Evolutionary conservation across 805 yeast species (phyloP), one percentile per base, ranked within the genome.

Genomic region (Barnettozyma sucrosica): DNA sequence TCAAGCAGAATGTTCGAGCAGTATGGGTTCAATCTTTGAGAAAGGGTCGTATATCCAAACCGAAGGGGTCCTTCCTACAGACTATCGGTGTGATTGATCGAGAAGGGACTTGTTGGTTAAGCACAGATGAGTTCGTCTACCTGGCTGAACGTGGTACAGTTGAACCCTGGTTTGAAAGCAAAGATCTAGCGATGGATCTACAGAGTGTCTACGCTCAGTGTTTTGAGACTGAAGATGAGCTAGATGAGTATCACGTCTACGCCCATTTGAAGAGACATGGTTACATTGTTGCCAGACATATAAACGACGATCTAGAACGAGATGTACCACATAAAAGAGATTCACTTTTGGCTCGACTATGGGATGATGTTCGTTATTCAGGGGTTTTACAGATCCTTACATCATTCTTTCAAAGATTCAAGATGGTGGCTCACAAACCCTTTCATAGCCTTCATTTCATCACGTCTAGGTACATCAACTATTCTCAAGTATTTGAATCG

Each of bases 101-200:
- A 14, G 57, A 68, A 3, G 78, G 77, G 2, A 66, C 72, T 4
- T 66, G 79, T 43, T 74, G 76, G 71, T 67, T 90, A 33, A 68
- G 65, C 20, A 76, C 78, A 16, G 80, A 86, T 49, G 98, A 90
- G 56, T 75, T 82, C 7, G 67, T 89, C 1, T 90, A 89, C 62
- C 66, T 90, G 47, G 77, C 83, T 2, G 96, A 90, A 61, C 70
- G 98, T 59, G 97, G 97, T 2, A 72, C 82, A 3, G 63, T 78
- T 55, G 67, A 72, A 28, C 75, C 79, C 20, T 72, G 56, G 53
- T 47, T 45, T 14, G 58, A 56, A 3, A 59, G 55, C 7, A 54
- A 65, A 6, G 69, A 64, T 23, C 54, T 65, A 2, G 70, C 77
- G 4, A 58, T 89, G 58, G 75, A 83, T 43, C 63, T 89, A 24